These are phyloP conservation scores for Macrotyloma uniflorum DNA, from an alignment of 306 rosid genomes.

Conservation along the genomic window DNA sequence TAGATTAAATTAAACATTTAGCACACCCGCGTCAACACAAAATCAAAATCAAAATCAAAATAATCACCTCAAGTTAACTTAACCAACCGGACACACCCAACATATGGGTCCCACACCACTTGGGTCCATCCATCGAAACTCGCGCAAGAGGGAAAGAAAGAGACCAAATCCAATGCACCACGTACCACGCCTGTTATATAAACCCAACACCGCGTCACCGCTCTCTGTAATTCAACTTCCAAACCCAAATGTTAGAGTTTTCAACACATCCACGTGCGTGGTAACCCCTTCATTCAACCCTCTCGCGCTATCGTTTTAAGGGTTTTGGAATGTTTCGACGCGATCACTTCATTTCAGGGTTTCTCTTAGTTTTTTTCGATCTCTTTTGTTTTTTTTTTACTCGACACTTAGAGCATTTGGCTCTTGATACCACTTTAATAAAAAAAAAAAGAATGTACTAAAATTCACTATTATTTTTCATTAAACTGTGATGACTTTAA, in stretches of 20 bases:
- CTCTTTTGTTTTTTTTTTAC: not conserved
- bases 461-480: too few species aligned
- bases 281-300: slow-evolving; percentile 6
- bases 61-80: not conserved
- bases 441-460: too few species aligned
- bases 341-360: not conserved
- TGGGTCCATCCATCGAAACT: slow-evolving; percentile 12
- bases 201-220: not conserved
- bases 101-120: slow-evolving; percentile 32
- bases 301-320: slow-evolving; percentile 15
- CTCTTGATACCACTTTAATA: too few species aligned
- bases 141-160: not conserved
- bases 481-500: too few species aligned
- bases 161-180: slow-evolving; percentile 48
- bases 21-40: too few species aligned
- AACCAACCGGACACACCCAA: not conserved
- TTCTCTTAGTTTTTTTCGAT: not conserved
- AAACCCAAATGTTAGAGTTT: not conserved
- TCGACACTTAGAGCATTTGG: too few species aligned
- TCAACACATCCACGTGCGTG: too few species aligned
- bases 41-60: too few species aligned
- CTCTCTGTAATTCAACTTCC: not conserved
- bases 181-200: slow-evolving; percentile 33
- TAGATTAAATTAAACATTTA: too few species aligned
- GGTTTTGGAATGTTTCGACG: not conserved